phyloP scores from a whole-genome alignment of 208 protist genomes.

The Leishmania amazonensis region DNA sequence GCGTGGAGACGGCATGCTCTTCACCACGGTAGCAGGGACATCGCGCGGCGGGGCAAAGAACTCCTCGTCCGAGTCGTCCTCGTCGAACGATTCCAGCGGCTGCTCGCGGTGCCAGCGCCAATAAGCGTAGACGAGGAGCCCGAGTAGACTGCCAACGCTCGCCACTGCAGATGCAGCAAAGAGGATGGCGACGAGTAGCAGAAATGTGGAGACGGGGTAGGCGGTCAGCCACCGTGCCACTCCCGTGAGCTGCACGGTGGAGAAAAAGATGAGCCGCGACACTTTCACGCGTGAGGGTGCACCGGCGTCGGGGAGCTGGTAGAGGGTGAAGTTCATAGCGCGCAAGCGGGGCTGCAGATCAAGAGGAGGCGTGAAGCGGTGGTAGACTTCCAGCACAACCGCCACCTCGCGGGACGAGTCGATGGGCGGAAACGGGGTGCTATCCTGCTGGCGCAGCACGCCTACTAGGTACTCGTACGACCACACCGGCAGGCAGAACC shows the following conservation, averaged over 20 bases:
- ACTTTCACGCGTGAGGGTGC: slow-evolving; percentile 39
- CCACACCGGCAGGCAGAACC: slow-evolving; percentile 41
- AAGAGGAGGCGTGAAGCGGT: slow-evolving; percentile 62
- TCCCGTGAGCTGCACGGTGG: slow-evolving; percentile 57
- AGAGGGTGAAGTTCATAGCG: slow-evolving; percentile 79
- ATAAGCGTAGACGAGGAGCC: slow-evolving; percentile 13
- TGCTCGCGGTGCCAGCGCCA: slow-evolving; percentile 9
- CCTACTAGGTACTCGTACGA: slow-evolving; percentile 28
- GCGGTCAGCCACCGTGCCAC: slow-evolving; percentile 50
- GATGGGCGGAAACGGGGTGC: slow-evolving; percentile 45
- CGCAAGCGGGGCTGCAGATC: slow-evolving; percentile 60
- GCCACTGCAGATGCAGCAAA: slow-evolving; percentile 13
- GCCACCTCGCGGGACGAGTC: slow-evolving; percentile 49
- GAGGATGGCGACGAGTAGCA: slow-evolving; percentile 29
- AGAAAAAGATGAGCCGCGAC: slow-evolving; percentile 53
- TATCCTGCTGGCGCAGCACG: slow-evolving; percentile 25
- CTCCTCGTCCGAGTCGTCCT: slow-evolving; percentile 3
- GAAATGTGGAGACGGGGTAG: slow-evolving; percentile 57
- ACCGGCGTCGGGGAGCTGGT: slow-evolving; percentile 32
- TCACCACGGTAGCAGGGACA: background rate
- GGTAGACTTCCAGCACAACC: slow-evolving; percentile 61
- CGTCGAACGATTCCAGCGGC: background rate
- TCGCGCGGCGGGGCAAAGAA: background rate
- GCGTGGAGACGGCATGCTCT: background rate
- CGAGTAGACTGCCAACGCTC: slow-evolving; percentile 7